Percentiles rank a stretch among this genome's conserved stretches.
These are phyloP conservation scores for Chaetomium cochliodes DNA, from an alignment of 495 filamentous ascomycete genomes.

Conservation along the genomic window DNA sequence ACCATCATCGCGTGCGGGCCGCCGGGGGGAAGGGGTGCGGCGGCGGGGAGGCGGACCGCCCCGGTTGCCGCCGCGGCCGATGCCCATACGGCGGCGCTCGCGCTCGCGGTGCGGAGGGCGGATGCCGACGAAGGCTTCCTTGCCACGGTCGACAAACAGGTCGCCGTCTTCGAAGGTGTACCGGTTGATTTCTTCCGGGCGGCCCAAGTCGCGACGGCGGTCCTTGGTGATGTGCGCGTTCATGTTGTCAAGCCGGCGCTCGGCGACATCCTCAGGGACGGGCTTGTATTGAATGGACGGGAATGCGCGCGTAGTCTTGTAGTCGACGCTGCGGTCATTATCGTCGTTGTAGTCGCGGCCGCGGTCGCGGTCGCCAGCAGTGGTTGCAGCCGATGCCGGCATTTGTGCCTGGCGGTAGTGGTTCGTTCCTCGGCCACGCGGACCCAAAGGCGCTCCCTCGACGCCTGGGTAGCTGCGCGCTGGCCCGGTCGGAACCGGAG, in stretches of 20 bases:
- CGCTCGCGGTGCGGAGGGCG: constrained; percentile 50
- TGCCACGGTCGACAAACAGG: constrained; percentile 69
- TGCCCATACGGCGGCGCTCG: constrained; percentile 27
- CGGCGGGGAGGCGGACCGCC: constrained; percentile 3
- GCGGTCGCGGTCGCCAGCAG: not conserved
- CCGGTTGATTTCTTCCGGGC: constrained; percentile 60
- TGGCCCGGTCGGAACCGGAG: constrained; percentile 44
- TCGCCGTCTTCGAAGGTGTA: constrained; percentile 77
- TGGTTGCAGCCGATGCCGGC: not conserved
- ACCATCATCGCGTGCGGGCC: constrained; percentile 9
- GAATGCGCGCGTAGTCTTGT: constrained; percentile 31
- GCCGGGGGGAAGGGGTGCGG: constrained; percentile 16
- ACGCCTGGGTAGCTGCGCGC: constrained; percentile 39
- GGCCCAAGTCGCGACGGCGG: constrained; percentile 50
- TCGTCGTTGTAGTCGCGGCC: constrained; percentile 1
- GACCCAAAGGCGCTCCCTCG: constrained; percentile 46
- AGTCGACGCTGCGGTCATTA: constrained; percentile 3
- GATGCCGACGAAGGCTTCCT: constrained; percentile 62
- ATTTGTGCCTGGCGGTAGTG: constrained; percentile 19
- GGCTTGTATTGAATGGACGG: constrained; percentile 48
- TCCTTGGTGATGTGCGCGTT: constrained; percentile 51
- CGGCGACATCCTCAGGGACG: constrained; percentile 52
- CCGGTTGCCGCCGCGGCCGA: constrained; percentile 16
- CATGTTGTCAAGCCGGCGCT: constrained; percentile 66
- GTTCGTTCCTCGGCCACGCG: constrained; percentile 32